These are phyloP conservation scores for Cokeromyces recurvatus DNA, from an alignment of 371 early-diverging fungal species.

Conservation along the genomic window DNA sequence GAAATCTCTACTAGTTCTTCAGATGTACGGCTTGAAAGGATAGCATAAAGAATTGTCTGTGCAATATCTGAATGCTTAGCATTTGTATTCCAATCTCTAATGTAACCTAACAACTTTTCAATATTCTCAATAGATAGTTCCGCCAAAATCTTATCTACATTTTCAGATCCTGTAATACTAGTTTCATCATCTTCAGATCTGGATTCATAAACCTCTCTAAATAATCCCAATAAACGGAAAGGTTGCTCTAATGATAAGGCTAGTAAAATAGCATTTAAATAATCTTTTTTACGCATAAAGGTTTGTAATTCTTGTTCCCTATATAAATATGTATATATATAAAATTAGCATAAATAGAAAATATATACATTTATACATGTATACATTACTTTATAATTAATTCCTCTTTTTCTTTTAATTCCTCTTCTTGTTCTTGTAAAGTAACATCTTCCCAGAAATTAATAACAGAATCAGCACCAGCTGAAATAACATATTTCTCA, in stretches of 20 bases:
- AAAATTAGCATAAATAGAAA: no score
- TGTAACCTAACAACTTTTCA: slow-evolving; percentile 73
- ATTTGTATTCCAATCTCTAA: slow-evolving; percentile 95
- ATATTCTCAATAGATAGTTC: slow-evolving; percentile 58
- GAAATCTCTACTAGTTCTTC: slow-evolving; percentile 68
- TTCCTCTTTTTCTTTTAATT: slow-evolving; percentile 64
- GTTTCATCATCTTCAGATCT: slow-evolving; percentile 41
- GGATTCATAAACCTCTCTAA: slow-evolving; percentile 61
- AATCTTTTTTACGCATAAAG: slow-evolving; percentile 82
- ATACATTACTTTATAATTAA: slow-evolving; percentile 56
- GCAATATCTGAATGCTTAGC: slow-evolving; percentile 75
- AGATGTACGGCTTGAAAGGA: slow-evolving; percentile 61
- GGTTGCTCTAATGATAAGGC: slow-evolving; percentile 90
- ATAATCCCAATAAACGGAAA: slow-evolving; percentile 69
- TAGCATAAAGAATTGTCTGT: slow-evolving; percentile 76
- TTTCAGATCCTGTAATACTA: slow-evolving; percentile 57
- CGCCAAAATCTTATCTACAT: slow-evolving; percentile 63
- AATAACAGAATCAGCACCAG: slow-evolving; percentile 88
- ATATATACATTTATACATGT: no score
- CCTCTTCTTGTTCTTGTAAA: slow-evolving; percentile 69
- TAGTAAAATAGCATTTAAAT: slow-evolving; percentile 86
- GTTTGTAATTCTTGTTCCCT: slow-evolving; percentile 91
- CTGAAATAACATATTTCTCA: slow-evolving; percentile 77
- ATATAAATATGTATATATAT: no score
- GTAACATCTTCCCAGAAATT: slow-evolving; percentile 92